phyloP scores from a whole-genome alignment of 2,329 filamentous ascomycete genomes.

The Xylariomycetidae sp. region DNA sequence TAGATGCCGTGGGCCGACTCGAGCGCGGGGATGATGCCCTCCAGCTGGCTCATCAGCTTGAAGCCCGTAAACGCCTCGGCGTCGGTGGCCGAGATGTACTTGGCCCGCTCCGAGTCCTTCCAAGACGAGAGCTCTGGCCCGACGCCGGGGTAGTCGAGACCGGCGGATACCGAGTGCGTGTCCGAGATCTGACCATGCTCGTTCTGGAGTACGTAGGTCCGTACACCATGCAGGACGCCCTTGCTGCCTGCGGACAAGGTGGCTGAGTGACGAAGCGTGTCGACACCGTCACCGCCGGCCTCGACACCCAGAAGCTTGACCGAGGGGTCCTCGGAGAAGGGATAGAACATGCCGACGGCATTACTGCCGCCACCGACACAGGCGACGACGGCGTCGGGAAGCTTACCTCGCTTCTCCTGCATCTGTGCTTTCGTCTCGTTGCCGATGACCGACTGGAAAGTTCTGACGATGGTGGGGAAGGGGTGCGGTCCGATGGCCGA shows the following conservation, averaged over 20 bases:
- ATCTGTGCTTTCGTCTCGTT: constrained; percentile 93
- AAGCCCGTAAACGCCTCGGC: constrained; percentile 87
- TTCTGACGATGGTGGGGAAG: constrained; percentile 95
- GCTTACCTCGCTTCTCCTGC: constrained; percentile 74
- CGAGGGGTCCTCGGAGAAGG: constrained; percentile 77
- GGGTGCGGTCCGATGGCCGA: constrained; percentile 96
- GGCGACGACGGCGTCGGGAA: constrained; percentile 93
- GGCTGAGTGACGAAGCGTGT: constrained; percentile 80
- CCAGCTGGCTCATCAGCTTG: constrained; percentile 75
- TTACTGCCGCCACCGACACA: constrained; percentile 96
- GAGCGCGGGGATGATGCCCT: constrained; percentile 94
- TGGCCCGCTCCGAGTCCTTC: constrained; percentile 86
- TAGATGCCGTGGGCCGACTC: constrained; percentile 92
- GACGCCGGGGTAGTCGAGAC: constrained; percentile 94
- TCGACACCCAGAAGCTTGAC: constrained; percentile 93
- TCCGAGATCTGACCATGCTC: constrained; percentile 88
- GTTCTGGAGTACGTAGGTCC: constrained; percentile 93
- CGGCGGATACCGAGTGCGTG: constrained; percentile 94
- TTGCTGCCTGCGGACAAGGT: constrained; percentile 83
- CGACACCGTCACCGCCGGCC: constrained; percentile 87
- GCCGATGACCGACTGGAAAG: constrained; percentile 96
- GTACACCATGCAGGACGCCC: constrained; percentile 91
- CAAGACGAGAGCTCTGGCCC: constrained; percentile 87
- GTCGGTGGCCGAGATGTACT: constrained; percentile 88
- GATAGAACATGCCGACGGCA: constrained; percentile 96